Evolutionary conservation across 1,284 basidiomycete genomes (phyloP), one percentile per base, ranked within the genome.

Genomic region (Trichosporon faecale): DNA sequence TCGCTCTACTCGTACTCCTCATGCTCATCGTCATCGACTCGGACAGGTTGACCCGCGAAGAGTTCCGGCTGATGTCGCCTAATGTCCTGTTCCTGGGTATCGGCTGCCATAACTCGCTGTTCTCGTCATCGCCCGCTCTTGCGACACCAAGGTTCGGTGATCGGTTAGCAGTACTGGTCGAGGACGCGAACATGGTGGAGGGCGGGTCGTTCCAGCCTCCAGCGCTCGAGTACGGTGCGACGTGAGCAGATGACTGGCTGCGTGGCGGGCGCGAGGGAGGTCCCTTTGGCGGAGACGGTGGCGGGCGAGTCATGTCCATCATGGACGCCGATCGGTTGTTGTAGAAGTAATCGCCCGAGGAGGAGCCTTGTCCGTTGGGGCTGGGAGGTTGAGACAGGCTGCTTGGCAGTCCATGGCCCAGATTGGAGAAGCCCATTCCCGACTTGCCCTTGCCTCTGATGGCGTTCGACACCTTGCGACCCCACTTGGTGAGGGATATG

Each of bases 171-270:
- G 57, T 21, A 16, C 57, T 61, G 0, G 57, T 31, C 4, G 57
- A 31, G n/a, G 57, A 61, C 18, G 29, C 27, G 23, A 82, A 75
- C 70, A 80, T 71, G 14, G 57, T 31, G 40, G 73, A 60, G 0
- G 83, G 83, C 3, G 81, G 81, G 73, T 84, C 83, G 70, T 84
- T 84, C 83, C 83, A 84, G 11, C 83, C 83, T 11, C 73, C 74
- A 12, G 31, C 52, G 18, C 14, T 37, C 3, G 37, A 21, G 31
- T 55, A 40, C 8, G 52, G 35, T 6, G 40, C 44, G 16, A 23
- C n/a, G 65, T 33, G 25, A 4, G 65, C 46, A 16, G 46, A 61
- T 31, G 60, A 66, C 29, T 61, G 64, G 21, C 69, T 70, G 52
- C 74, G 69, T n/a, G 77, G 55, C 2, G 76, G 66, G 0, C 70